Base-by-base conservation (phyloP, 2,329 filamentous ascomycete species). In the Cadophora sp. region DNA sequence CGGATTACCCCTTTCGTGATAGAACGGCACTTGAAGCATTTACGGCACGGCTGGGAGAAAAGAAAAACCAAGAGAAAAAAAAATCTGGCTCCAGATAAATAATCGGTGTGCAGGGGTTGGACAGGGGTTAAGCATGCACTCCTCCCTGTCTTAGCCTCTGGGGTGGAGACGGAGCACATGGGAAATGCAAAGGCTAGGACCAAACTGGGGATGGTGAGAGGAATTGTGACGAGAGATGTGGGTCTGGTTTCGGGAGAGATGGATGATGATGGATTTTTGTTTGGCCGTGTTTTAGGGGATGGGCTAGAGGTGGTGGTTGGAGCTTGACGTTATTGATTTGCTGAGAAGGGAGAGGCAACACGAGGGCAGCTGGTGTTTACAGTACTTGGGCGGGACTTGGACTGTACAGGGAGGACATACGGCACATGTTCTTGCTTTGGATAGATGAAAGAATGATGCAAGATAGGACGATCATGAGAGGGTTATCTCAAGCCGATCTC, bases 171-270 rank as follows among this genome's bases (percentile, higher is more conserved):
- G 8, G 50, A 36, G 24, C 59, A 48, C 59, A 61, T 51, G 47
- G 47, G 59, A 50, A 39, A n/a, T n/a, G 27, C 20, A 14, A 24
- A 11, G 27, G 8, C 56, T 45, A 59, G 22, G 11, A 4, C 9
- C 22, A 4, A 4, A 45, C 27, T 6, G 39, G 41, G 56, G 24
- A 16, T 59, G n/a, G 56, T 45, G 41, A 30, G 14, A 11, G 36
- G 14, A 18, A n/a, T 7, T 59, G 39, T 59, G 56, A 59, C 22
- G 36, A 45, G 56, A 30, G 36, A 18, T 59, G 24, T 39, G 53
- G 53, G 53, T 41, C 53, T 27, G 24, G 41, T 59, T 59, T 59
- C 56, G 56, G 56, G 56, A 43, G 33, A 14, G 33, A n/a, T 59
- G 22, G 55, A 13, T 20, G 18, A 20, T 50, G 9, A 45, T 20